Base-by-base conservation (phyloP, 2,329 filamentous ascomycete species). In the Tricladium varicosporioides region DNA sequence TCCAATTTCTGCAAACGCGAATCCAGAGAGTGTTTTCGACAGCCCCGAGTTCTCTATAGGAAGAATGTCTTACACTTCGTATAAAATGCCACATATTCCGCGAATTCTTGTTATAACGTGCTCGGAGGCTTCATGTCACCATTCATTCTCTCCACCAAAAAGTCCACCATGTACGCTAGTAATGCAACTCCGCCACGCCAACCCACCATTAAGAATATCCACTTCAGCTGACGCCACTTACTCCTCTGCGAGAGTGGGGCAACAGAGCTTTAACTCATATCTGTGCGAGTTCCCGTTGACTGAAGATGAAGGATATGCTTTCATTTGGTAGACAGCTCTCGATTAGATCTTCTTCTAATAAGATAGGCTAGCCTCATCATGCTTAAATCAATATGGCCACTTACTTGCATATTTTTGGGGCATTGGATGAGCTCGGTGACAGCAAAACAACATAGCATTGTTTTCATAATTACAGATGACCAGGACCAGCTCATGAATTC, bases 381-480 rank as follows among this genome's bases (percentile, higher is more conserved):
- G 22, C 22, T 3, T 27, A 7, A 27, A 27, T 40, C n/a, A 11
- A 40, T n/a, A 40, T 13, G 10, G n/a, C 5, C 36, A 13, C 36
- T 40, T n/a, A n/a, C 36, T n/a, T 40, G 11, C 11, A 4, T 40
- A 11, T n/a, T 40, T 3, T 40, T 40, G 36, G 36, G 10, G 10
- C 11, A 13, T 11, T 4, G 36, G 2, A 40, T n/a, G n/a, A 40
- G n/a, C n/a, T 4, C 36, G 4, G 36, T 40, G 36, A n/a, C 36
- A 2, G 78, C 81, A 31, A 53, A 53, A 40, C n/a, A 15, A 31
- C 78, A 78, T 1, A 86, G 85, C 62, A 79, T 85, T 54, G 72
- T 86, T 27, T 84, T 87, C 63, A 78, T 86, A 59, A 71, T 87
- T 32, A 84, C 82, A 0, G 84, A 87, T 63, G 84, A 87, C 61